These are phyloP conservation scores for Linum lewisii DNA, from an alignment of 345 rosid genomes.

Conservation along the genomic window DNA sequence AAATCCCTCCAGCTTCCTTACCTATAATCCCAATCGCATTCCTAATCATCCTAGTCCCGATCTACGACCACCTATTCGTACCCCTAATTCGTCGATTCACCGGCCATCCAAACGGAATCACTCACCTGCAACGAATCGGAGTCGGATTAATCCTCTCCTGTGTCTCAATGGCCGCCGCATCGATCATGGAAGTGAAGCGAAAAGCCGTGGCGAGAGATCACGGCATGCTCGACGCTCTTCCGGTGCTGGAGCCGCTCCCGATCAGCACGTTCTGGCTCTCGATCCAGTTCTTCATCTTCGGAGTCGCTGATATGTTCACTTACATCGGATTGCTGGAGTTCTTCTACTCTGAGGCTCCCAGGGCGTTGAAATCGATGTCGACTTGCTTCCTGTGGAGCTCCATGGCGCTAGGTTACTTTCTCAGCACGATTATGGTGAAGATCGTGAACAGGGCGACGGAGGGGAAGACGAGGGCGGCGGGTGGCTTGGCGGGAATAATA, in stretches of 20 bases:
- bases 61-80: slow-evolving; percentile 37
- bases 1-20: slow-evolving; percentile 46
- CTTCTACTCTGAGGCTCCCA: slow-evolving; percentile 53
- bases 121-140: slow-evolving; percentile 51
- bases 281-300: slow-evolving; percentile 47
- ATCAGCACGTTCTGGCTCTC: slow-evolving; percentile 46
- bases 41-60: slow-evolving; percentile 30
- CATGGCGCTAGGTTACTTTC: slow-evolving; percentile 45
- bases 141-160: slow-evolving; percentile 40
- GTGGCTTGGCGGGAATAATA: slow-evolving; percentile 53
- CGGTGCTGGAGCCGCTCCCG: slow-evolving; percentile 33
- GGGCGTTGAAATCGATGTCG: slow-evolving; percentile 29
- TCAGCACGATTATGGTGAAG: slow-evolving; percentile 36
- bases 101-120: slow-evolving; percentile 36
- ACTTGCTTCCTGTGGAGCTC: slow-evolving; percentile 52
- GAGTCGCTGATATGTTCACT: slow-evolving; percentile 48
- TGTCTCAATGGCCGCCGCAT: slow-evolving; percentile 38
- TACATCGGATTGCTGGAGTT: slow-evolving; percentile 46
- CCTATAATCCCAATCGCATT: slow-evolving; percentile 38
- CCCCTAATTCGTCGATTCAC: slow-evolving; percentile 37
- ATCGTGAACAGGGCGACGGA: slow-evolving; percentile 32
- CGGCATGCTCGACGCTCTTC: slow-evolving; percentile 39
- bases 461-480: slow-evolving; percentile 29
- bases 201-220: slow-evolving; percentile 35
- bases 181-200: slow-evolving; percentile 41